A percentile compares a stretch with the other conserved stretches of the same genome.
Conservation (phyloP, 2,329 filamentous ascomycete genomes). For the Aspergillus novoparasiticus region DNA sequence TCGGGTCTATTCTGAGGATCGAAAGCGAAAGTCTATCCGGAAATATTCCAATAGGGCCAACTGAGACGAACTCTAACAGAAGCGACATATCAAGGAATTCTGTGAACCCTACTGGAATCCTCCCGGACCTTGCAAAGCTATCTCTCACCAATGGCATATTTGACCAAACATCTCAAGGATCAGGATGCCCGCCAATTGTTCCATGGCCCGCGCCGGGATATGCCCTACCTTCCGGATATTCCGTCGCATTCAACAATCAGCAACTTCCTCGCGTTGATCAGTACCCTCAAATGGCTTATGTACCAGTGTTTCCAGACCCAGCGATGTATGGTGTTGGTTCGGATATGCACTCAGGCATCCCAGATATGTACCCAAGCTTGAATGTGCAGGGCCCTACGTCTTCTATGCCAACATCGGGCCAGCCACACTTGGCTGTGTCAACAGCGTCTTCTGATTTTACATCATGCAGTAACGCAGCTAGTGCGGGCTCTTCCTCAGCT, state of each 20-base stretch:
- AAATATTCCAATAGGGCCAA: neutral
- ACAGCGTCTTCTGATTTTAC: constrained; percentile 11
- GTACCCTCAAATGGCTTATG: constrained; percentile 12
- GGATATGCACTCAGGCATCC: constrained; percentile 21
- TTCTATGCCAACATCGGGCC: constrained; percentile 16
- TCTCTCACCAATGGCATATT: neutral
- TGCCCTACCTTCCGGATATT: constrained; percentile 11
- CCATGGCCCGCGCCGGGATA: constrained; percentile 15
- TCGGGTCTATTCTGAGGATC: neutral
- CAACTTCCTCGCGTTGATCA: constrained; percentile 16
- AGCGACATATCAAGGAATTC: neutral
- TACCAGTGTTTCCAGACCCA: constrained; percentile 17
- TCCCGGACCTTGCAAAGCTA: constrained; percentile 1
- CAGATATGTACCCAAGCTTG: constrained; percentile 19
- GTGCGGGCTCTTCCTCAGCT: constrained; percentile 2
- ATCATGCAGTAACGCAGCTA: constrained; percentile 8
- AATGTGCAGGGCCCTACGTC: constrained; percentile 14
- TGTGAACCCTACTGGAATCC: neutral
- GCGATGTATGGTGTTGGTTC: constrained; percentile 11
- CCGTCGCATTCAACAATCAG: constrained; percentile 8
- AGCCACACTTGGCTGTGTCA: constrained; percentile 14
- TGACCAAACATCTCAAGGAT: constrained; percentile 6
- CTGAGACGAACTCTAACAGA: neutral
- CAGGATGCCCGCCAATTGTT: constrained; percentile 11
- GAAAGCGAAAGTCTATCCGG: neutral